Evolutionary conservation across 208 protist genomes (phyloP), one percentile per base, ranked within the genome.

Genomic region (Acanthamoeba divionensis): DNA sequence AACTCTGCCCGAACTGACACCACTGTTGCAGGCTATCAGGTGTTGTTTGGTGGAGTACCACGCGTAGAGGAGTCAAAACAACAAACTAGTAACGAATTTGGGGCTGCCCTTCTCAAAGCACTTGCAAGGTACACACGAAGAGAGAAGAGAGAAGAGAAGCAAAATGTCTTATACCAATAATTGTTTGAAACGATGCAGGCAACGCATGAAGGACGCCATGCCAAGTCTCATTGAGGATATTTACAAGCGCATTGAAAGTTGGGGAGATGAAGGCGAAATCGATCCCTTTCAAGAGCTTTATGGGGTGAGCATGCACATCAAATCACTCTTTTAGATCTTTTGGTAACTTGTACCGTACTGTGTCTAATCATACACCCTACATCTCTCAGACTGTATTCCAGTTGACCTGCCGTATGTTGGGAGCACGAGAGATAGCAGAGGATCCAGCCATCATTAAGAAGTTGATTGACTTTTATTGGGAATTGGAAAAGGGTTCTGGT

Each of bases 321-420:
- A n/a, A n/a, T n/a, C n/a, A n/a, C n/a, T n/a, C n/a, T n/a, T n/a
- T n/a, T n/a, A n/a, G n/a, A n/a, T 79, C 66, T 18, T 36, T 75
- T 29, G 12, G 6, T n/a, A n/a, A n/a, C n/a, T n/a, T n/a, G n/a
- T n/a, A n/a, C n/a, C n/a, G n/a, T n/a, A n/a, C n/a, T n/a, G n/a
- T n/a, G n/a, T n/a, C n/a, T 29, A 15, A 67, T 8, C 13, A 31
- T 67, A 31, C 18, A 67, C 63, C 47, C 63, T 13, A 2, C 13
- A 13, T 10, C 8, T 13, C 47, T 24, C 38, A 79, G 69, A 79
- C 57, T 10, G 41, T 79, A 48, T 79, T 79, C 44, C 69, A 79
- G 69, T 33, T 79, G 41, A 79, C 47, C 44, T 79, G 69, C 45
- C 41, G 69, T 29, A 79, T 79, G 31, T 29, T 79, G 69, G 69